Evolutionary conservation across 768 basidiomycete genomes (phyloP), one percentile per base, ranked within the genome.

Genomic region (Mrakia frigida): DNA sequence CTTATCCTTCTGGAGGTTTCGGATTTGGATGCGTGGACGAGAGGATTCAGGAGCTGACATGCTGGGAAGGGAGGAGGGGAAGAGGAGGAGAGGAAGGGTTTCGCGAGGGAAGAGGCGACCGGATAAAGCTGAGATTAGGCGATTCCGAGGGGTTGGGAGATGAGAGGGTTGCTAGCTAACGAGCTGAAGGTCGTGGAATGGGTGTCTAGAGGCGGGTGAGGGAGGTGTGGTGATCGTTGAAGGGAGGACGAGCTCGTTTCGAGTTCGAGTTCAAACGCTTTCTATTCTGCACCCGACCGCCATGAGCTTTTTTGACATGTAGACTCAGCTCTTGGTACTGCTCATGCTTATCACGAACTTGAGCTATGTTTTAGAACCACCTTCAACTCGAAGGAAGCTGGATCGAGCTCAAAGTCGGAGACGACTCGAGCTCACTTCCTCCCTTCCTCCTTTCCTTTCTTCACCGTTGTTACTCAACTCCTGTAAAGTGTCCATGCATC

Each of bases 1-100:
- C 77, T 88, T 87, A 81, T 96, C 92, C 81, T 88, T 89, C 81
- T 92, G 90, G 73, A 96, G 85, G 52, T 73, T 52, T 11, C 69
- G 70, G 50, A 76, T 70, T 21, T 56, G 33, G 28, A 76, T 28
- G 56, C 18, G 10, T 7, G 74, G 74, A 6, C 39, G 41, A 25
- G 67, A 72, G 13, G 65, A 41, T 41, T 68, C 65, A 14, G 65
- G 65, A 68, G 65, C 65, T 25, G 65, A 68, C 65, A 68, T 68
- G 65, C 25, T 37, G 25, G 65, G 65, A 68, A 13, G 61, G 59
- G 10, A 61, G 16, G 33, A n/a, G 37, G 31, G 65, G n/a, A 39
- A 68, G 43, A 39, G 65, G n/a, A 39, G 37, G 65, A n/a, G 65
- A 21, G 33, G 65, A 43, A 11, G 6, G 56, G 25, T 56, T 50